A percentile compares a stretch with the other conserved stretches of the same genome.
Conservation (phyloP, 352 stramenopile species). For the Phytopythium oedochilum region DNA sequence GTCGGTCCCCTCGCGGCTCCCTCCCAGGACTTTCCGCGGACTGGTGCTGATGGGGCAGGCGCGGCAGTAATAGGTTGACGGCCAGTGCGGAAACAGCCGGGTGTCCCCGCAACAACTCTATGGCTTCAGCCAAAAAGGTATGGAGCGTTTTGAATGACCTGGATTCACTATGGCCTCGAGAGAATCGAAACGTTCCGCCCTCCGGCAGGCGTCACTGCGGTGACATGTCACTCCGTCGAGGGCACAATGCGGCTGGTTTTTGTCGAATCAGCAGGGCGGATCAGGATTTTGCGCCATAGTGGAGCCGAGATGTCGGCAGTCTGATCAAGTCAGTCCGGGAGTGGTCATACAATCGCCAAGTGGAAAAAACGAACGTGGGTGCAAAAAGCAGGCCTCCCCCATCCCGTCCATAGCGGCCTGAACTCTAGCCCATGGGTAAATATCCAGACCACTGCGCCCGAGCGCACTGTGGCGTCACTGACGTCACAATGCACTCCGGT, state of each 20-base stretch:
- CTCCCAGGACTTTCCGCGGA: background rate
- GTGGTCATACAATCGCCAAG: background rate
- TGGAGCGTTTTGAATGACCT: background rate
- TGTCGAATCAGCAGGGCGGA: background rate
- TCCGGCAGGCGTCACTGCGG: background rate
- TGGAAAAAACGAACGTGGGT: conserved; percentile 2
- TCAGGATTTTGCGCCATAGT: background rate
- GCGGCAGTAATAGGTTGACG: conserved; percentile 2
- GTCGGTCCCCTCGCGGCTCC: background rate
- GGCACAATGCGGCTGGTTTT: background rate
- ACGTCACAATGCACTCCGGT: too few species aligned
- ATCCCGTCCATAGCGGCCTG: background rate
- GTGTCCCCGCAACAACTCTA: background rate
- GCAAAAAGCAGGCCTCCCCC: background rate
- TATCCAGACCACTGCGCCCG: too few species aligned
- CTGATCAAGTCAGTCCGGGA: background rate
- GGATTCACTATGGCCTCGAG: background rate
- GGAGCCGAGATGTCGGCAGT: too few species aligned
- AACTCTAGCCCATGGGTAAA: background rate
- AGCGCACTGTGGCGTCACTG: too few species aligned
- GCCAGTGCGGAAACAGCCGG: background rate
- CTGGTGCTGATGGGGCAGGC: background rate
- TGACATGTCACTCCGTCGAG: background rate
- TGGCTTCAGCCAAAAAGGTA: background rate
- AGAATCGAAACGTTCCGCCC: conserved; percentile 1